Percentiles rank a stretch among this genome's conserved stretches.
These are phyloP conservation scores for Datura wrightii DNA, from an alignment of 257 asterid species.

Conservation along the genomic window DNA sequence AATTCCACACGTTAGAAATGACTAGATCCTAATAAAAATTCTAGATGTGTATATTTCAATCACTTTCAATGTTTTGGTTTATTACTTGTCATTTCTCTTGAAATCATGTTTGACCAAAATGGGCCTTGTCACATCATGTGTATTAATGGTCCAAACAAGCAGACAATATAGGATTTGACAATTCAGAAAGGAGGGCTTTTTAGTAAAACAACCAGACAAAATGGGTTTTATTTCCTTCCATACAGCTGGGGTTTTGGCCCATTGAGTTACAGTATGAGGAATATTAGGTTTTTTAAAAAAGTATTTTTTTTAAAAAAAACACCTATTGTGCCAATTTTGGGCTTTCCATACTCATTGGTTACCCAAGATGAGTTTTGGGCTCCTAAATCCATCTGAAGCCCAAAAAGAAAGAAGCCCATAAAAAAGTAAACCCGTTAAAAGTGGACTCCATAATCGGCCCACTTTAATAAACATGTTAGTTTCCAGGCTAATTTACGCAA, in stretches of 20 bases:
- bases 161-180: constrained; percentile 14
- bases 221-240: not conserved
- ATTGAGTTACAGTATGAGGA: not conserved
- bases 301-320: too few species aligned
- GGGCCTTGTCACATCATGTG: constrained; percentile 25
- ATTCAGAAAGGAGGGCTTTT: not conserved
- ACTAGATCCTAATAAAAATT: constrained; percentile 13
- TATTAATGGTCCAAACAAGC: constrained; percentile 8
- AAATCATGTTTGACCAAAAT: constrained; percentile 25
- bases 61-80: constrained; percentile 11
- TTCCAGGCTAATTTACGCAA: not conserved
- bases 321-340: not conserved
- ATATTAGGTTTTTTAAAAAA: too few species aligned
- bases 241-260: not conserved
- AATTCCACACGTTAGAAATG: not conserved
- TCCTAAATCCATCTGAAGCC: not conserved
- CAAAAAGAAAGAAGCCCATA: not conserved
- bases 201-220: not conserved
- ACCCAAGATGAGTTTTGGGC: not conserved
- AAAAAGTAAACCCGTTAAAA: not conserved
- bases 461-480: not conserved
- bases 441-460: not conserved
- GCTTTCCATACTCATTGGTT: constrained; percentile 15
- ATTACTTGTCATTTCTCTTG: constrained; percentile 13
- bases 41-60: not conserved